These are phyloP conservation scores for Moricandia moricandioides DNA, from an alignment of 345 rosid species.

Conservation along the genomic window DNA sequence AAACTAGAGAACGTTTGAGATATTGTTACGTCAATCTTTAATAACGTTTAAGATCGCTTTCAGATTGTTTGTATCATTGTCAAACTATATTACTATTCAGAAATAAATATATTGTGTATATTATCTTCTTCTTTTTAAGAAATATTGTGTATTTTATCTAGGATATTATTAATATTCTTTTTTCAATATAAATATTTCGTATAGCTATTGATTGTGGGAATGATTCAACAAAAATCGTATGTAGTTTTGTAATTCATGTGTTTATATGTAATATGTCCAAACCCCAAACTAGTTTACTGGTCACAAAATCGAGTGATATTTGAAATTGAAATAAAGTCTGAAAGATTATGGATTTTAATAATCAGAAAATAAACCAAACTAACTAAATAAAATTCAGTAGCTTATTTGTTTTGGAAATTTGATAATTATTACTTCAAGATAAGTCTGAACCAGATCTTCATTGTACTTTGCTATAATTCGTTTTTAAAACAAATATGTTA, in stretches of 20 bases:
- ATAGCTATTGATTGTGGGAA: background rate
- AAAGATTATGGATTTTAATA: background rate
- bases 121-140: too few species aligned
- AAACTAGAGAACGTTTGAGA: conserved; percentile 1
- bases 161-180: background rate
- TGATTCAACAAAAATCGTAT: background rate
- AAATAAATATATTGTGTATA: too few species aligned
- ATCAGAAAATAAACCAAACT: background rate
- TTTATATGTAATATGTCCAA: too few species aligned
- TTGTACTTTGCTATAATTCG: background rate
- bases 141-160: background rate
- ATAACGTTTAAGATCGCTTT: background rate
- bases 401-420: background rate
- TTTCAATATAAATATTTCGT: too few species aligned
- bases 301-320: background rate
- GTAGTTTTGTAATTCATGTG: background rate
- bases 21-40: background rate
- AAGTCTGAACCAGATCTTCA: too few species aligned
- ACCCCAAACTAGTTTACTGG: too few species aligned
- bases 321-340: background rate
- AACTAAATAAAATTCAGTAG: background rate
- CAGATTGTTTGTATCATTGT: background rate
- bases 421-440: too few species aligned
- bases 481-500: too few species aligned
- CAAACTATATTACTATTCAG: background rate